Evolutionary conservation across 768 basidiomycete genomes (phyloP).

Genomic region (Termitomyces sp.): DNA sequence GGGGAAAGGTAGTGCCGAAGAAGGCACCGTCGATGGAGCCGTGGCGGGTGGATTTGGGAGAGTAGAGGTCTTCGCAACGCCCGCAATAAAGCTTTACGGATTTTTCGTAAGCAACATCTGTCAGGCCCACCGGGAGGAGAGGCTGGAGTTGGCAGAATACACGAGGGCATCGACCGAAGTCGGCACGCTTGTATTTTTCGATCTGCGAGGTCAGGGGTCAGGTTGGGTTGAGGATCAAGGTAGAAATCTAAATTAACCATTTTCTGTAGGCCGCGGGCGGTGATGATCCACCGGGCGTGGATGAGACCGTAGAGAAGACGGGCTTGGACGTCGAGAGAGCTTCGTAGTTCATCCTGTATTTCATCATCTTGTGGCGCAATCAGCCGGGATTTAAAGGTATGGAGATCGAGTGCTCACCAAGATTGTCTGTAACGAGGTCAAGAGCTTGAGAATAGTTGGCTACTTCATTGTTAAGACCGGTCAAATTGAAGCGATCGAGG

Average conservation of each 20-base stretch:
- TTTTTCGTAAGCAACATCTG: constrained; percentile 97
- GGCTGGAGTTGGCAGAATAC: constrained; percentile 94
- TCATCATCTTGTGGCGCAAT: constrained; percentile 65
- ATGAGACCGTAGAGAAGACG: constrained; percentile 93
- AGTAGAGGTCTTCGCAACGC: constrained; percentile 97
- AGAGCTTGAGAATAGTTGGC: constrained; percentile 91
- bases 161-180: constrained; percentile 97
- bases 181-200: constrained; percentile 97
- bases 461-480: constrained; percentile 94
- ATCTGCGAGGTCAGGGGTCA: constrained; percentile 38
- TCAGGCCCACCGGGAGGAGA: constrained; percentile 94
- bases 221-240: neutral
- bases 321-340: constrained; percentile 89
- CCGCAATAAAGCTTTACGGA: constrained; percentile 99
- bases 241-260: constrained; percentile 53
- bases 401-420: constrained; percentile 54
- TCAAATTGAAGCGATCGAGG: constrained; percentile 95
- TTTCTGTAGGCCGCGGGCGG: constrained; percentile 87
- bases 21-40: constrained; percentile 98
- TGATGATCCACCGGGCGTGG: constrained; percentile 96
- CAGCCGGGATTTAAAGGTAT: neutral
- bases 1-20: constrained; percentile 97
- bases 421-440: constrained; percentile 92
- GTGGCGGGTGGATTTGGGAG: constrained; percentile 94
- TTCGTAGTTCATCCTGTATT: constrained; percentile 89